Conservation (phyloP, 768 basidiomycete species). For the Boletus eberwhitei region DNA sequence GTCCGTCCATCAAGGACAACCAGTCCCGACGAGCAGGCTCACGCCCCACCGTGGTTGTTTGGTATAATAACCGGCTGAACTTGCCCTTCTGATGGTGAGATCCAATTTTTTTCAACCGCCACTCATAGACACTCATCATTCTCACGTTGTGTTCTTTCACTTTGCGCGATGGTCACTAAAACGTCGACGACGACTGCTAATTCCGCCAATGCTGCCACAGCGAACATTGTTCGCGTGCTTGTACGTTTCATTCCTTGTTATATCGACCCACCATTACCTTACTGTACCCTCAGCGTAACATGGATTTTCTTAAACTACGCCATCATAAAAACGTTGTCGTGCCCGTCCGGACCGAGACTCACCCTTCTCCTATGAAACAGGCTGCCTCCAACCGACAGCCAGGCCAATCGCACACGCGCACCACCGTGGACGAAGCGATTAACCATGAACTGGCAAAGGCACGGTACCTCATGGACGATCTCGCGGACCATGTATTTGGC, state of each 20-base stretch:
- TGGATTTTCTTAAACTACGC: not conserved
- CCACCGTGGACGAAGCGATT: not conserved
- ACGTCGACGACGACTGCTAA: not conserved
- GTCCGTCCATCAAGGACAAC: not conserved
- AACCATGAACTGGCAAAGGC: slow-evolving; percentile 3
- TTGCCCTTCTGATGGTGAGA: not conserved
- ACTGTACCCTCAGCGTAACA: not conserved
- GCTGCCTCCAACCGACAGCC: not conserved
- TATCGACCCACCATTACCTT: not conserved
- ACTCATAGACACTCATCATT: not conserved
- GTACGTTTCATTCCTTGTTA: not conserved
- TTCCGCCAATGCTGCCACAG: not conserved
- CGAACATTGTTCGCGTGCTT: not conserved
- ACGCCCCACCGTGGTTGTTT: not conserved
- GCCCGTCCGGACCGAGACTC: not conserved
- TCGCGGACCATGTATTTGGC: slow-evolving; percentile 5
- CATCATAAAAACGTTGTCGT: not conserved
- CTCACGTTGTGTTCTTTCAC: not conserved
- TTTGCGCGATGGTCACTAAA: not conserved
- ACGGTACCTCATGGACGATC: not conserved
- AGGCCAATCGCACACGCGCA: not conserved
- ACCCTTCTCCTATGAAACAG: not conserved
- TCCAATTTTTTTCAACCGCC: not conserved
- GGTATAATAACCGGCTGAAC: not conserved
- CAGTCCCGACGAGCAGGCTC: not conserved